These are phyloP conservation scores for Saprolegnia parasitica DNA, from an alignment of 352 stramenopile species.

Conservation along the genomic window DNA sequence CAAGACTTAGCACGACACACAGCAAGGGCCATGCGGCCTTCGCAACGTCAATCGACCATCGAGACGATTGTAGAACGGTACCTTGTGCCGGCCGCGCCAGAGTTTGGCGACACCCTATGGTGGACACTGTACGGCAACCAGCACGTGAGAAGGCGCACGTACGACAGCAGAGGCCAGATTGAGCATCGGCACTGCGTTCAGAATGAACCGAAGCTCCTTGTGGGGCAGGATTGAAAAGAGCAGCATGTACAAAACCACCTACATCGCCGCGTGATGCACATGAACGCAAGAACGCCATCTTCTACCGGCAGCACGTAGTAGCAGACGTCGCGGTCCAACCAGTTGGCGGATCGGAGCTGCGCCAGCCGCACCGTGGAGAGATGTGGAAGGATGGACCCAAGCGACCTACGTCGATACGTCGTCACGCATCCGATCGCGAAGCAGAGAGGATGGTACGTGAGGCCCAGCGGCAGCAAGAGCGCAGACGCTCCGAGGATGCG, in stretches of 20 bases:
- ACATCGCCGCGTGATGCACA: too few relatives aligned
- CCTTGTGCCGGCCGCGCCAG: conserved; percentile 57
- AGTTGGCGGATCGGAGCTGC: not conserved
- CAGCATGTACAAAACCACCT: conserved; percentile 76
- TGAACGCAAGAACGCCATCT: not conserved
- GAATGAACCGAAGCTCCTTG: conserved; percentile 98
- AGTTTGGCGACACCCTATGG: conserved; percentile 61
- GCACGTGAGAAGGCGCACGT: not conserved
- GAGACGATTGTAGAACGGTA: conserved; percentile 27
- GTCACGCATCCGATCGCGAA: too few relatives aligned
- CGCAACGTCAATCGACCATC: not conserved
- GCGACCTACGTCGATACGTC: conserved; percentile 20
- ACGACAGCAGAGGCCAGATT: conserved; percentile 91
- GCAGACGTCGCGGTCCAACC: not conserved
- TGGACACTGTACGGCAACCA: conserved; percentile 8
- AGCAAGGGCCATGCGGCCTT: conserved; percentile 54
- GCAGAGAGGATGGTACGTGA: conserved; percentile 41
- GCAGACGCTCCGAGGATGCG: conserved; percentile 78
- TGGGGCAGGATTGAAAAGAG: conserved; percentile 96
- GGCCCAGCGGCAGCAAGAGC: conserved; percentile 76
- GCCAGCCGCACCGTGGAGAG: not conserved
- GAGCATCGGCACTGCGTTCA: conserved; percentile 94
- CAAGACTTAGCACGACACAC: conserved; percentile 43
- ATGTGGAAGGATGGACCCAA: conserved; percentile 6
- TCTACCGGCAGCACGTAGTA: conserved; percentile 22